A percentile compares a stretch with the other conserved stretches of the same genome.
phyloP scores from a whole-genome alignment of 2,329 filamentous ascomycete genomes.

The Cordyceps cicadae region DNA sequence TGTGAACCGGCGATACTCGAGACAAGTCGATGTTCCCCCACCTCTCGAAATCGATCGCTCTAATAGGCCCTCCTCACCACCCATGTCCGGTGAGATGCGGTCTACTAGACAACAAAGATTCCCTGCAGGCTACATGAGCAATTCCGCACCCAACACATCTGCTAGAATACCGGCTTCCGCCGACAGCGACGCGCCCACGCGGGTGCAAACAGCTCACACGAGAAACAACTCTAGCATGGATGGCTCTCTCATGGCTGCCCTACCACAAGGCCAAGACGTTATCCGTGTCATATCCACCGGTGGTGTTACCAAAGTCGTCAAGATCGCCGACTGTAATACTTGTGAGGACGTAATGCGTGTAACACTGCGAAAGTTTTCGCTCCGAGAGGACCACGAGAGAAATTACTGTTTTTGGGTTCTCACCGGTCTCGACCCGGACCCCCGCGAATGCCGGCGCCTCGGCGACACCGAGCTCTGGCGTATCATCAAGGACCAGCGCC shows the following conservation, averaged over 20 bases:
- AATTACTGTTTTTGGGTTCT: conserved; percentile 97
- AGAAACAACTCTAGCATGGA: conserved; percentile 79
- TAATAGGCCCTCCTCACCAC: conserved; percentile 14
- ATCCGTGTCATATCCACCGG: conserved; percentile 90
- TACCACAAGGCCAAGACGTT: conserved; percentile 79
- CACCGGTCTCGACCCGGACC: conserved; percentile 74
- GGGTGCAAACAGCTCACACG: conserved; percentile 57
- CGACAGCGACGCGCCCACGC: conserved; percentile 46
- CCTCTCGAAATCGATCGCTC: conserved; percentile 29
- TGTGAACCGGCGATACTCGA: conserved; percentile 55
- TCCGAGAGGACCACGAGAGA: conserved; percentile 83
- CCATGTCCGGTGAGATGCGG: conserved; percentile 46
- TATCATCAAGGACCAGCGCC: conserved; percentile 77
- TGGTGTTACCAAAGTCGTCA: conserved; percentile 86
- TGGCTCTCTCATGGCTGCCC: conserved; percentile 72
- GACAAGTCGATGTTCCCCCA: conserved; percentile 45
- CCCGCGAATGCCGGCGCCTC: conserved; percentile 70
- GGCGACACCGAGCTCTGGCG: conserved; percentile 83
- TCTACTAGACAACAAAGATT: conserved; percentile 47
- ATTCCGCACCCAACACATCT: conserved; percentile 43
- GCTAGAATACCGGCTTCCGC: conserved; percentile 52
- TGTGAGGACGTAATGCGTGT: conserved; percentile 89
- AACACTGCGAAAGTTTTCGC: conserved; percentile 77
- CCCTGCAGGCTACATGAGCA: conserved; percentile 39
- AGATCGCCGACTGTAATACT: conserved; percentile 83